Evolutionary conservation across 2,329 filamentous ascomycete species (phyloP).

Genomic region (Pseudogymnoascus sp.): DNA sequence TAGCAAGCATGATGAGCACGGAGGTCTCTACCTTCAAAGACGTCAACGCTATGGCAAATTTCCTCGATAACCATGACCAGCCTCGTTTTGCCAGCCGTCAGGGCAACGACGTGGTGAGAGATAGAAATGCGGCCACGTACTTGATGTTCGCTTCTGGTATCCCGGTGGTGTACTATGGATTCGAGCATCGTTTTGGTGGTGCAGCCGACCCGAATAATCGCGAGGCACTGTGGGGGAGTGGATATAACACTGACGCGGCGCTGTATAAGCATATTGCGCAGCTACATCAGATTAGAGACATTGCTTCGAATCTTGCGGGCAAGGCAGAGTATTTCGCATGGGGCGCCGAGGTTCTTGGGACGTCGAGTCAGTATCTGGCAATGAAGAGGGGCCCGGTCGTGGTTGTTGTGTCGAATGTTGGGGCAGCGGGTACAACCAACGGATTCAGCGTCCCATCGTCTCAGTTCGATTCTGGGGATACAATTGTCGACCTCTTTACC

Average conservation of each 20-base stretch:
- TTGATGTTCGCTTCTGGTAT: slow-evolving; percentile 44
- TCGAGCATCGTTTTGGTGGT: slow-evolving; percentile 43
- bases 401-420: neutral
- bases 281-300: neutral
- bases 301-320: neutral
- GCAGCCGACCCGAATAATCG: slow-evolving; percentile 34
- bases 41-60: slow-evolving; percentile 28
- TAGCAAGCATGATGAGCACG: slow-evolving; percentile 28
- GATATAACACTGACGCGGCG: slow-evolving; percentile 32
- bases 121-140: slow-evolving; percentile 41
- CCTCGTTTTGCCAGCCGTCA: slow-evolving; percentile 31
- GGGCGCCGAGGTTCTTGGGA: neutral
- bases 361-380: neutral
- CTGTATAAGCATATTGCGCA: slow-evolving; percentile 34
- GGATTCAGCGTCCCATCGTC: neutral
- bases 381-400: neutral
- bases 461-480: neutral
- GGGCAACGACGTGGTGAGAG: slow-evolving; percentile 19
- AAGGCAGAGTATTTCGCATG: neutral
- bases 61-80: slow-evolving; percentile 39
- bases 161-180: slow-evolving; percentile 45
- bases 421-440: neutral
- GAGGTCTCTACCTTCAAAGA: neutral
- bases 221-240: slow-evolving; percentile 38
- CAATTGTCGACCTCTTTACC: neutral